Base-by-base conservation (phyloP, 176 grass and related monocot genomes). In the Pontederia paniculata region DNA sequence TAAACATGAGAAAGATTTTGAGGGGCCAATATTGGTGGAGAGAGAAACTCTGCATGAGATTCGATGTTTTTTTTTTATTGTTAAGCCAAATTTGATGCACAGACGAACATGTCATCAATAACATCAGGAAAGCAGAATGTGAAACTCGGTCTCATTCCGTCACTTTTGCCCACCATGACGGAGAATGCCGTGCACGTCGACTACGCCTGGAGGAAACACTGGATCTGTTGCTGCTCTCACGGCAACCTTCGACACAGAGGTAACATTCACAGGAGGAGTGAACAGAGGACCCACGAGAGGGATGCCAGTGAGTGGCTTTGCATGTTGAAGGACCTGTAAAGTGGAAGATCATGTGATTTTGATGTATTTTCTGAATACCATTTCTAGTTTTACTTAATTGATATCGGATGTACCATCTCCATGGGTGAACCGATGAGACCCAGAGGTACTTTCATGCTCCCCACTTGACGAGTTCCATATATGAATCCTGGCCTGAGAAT, bases 401-500 rank as follows among this genome's bases (percentile, higher is more conserved):
- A 42, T 41, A 57, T 45, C 21, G 44, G 15, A 3, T 42, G 57
- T 61, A 89, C 90, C 85, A 80, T 96, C 77, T 96, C 79, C 55
- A 96, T 41, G 20, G 85, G 90, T 17, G 79, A 89, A 13, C 85
- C 85, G 48, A 96, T 65, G 72, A 96, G 76, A 45, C 90, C 67
- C 52, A 96, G 76, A 75, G 90, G 90, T 60, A 89, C 66, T 64
- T 89, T 96, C 45, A 96, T n/a, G 23, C 74, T 86, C 23, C 90
- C 90, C 21, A 83, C 82, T 70, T 71, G 78, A 20, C 85, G 90
- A 78, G 90, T 96, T 75, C 90, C 85, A 73, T 96, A 74, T 70
- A 96, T 86, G 76, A 96, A 89, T 66, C 85, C 82, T 63, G 90
- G 90, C 64, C 90, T 76, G 15, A 86, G 46, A 76, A 89, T 86